Percentiles rank a stretch among this genome's conserved stretches.
Evolutionary conservation across 2,329 filamentous ascomycete genomes (phyloP).

Genomic region (Ascochyta koolunga): DNA sequence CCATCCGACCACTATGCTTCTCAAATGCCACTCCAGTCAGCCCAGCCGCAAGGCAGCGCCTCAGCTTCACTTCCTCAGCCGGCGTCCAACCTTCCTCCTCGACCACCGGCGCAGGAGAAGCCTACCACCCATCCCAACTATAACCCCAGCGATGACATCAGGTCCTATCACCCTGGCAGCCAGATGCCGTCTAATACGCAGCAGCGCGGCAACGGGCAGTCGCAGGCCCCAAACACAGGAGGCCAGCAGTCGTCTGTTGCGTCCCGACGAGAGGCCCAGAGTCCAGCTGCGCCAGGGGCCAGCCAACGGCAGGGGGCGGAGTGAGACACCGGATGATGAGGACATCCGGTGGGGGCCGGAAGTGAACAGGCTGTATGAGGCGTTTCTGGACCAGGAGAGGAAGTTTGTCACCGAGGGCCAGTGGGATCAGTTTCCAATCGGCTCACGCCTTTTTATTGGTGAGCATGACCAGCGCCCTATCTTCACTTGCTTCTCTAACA

Average conservation of each 20-base stretch:
- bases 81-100: conserved; percentile 52
- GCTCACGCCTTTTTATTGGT: conserved; percentile 83
- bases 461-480: conserved; percentile 37
- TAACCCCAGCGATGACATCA: conserved; percentile 55
- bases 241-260: conserved; percentile 21
- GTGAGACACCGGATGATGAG: conserved; percentile 50
- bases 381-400: conserved; percentile 74
- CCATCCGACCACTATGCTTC: conserved; percentile 42
- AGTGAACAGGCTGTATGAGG: conserved; percentile 71
- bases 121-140: conserved; percentile 56
- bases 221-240: conserved; percentile 32
- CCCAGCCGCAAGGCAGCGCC: conserved; percentile 42
- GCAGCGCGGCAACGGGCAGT: conserved; percentile 32
- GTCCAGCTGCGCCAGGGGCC: conserved; percentile 36
- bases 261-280: conserved; percentile 33
- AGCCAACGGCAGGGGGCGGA: conserved; percentile 35
- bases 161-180: conserved; percentile 58
- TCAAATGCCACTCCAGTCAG: conserved; percentile 37
- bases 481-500: conserved; percentile 17
- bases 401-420: conserved; percentile 77
- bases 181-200: conserved; percentile 45
- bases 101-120: conserved; percentile 57
- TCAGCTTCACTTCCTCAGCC: conserved; percentile 47
- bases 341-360: conserved; percentile 61
- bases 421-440: conserved; percentile 80